These are phyloP conservation scores for Cercospora zeae-maydis DNA, from an alignment of 2,329 filamentous ascomycete genomes.

Conservation along the genomic window DNA sequence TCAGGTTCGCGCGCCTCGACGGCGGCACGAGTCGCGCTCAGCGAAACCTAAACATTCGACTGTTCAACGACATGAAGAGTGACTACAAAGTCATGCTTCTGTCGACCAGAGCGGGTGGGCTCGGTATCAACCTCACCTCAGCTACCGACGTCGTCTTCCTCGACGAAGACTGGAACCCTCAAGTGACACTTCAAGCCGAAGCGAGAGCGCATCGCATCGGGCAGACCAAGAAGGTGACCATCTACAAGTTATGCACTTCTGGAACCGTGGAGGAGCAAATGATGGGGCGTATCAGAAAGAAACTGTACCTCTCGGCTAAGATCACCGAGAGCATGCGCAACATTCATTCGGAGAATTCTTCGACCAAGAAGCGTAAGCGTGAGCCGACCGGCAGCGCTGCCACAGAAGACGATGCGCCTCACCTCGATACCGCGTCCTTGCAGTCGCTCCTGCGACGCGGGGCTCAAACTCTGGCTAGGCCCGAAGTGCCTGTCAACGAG, in stretches of 20 bases:
- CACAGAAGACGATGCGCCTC: constrained; percentile 50
- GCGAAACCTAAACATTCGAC: constrained; percentile 51
- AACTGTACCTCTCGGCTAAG: constrained; percentile 59
- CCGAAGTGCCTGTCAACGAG: constrained; percentile 53
- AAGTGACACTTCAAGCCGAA: constrained; percentile 53
- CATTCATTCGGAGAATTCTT: constrained; percentile 42
- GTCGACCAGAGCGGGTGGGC: constrained; percentile 54
- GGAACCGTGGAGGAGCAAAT: constrained; percentile 59
- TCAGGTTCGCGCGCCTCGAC: constrained; percentile 51
- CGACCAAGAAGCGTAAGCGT: constrained; percentile 35
- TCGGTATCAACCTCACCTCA: constrained; percentile 54
- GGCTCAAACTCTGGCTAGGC: constrained; percentile 51
- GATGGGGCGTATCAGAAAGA: constrained; percentile 57
- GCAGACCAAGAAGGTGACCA: constrained; percentile 51
- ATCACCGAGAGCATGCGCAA: constrained; percentile 58
- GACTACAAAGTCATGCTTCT: constrained; percentile 54
- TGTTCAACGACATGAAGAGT: constrained; percentile 49
- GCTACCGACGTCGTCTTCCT: constrained; percentile 56
- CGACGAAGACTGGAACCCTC: constrained; percentile 56
- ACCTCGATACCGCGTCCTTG: constrained; percentile 51
- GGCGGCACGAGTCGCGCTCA: constrained; percentile 48
- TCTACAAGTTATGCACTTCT: constrained; percentile 56
- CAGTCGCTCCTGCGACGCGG: constrained; percentile 55
- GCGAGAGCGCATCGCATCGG: constrained; percentile 55
- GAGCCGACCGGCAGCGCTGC: constrained; percentile 28